Conservation (phyloP, 1,284 basidiomycete genomes). For the Neolentinus lepideus region DNA sequence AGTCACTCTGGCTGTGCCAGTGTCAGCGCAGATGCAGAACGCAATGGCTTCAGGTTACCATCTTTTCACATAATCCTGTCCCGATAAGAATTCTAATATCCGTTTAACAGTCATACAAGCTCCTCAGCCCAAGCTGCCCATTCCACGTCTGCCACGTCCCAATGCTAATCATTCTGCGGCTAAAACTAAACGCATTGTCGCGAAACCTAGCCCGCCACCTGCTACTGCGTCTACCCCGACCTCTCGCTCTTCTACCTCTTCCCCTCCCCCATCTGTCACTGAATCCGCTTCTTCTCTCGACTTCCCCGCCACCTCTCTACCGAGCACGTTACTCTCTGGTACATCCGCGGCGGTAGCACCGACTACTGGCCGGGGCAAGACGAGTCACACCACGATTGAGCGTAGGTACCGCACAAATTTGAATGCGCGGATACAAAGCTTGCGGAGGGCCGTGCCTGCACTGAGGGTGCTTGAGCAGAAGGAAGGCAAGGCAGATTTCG, state of each 20-base stretch:
- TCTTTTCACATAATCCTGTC: constrained; percentile 9
- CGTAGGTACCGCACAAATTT: constrained; percentile 86
- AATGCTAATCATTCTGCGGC: constrained; percentile 8
- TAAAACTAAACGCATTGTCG: constrained; percentile 12
- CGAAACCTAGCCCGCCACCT: constrained; percentile 14
- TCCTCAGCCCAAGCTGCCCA: constrained; percentile 20
- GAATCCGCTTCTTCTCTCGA: constrained; percentile 24
- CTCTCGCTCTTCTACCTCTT: constrained; percentile 25
- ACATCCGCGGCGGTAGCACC: constrained; percentile 16
- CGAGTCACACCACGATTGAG: constrained; percentile 89
- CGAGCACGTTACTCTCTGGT: constrained; percentile 14
- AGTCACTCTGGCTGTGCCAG: constrained; percentile 52
- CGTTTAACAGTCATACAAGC: not conserved
- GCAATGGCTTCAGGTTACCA: constrained; percentile 2
- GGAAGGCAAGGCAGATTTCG: constrained; percentile 26
- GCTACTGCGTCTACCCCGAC: constrained; percentile 18
- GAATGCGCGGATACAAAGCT: constrained; percentile 80
- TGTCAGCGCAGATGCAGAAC: constrained; percentile 18
- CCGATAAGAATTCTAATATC: constrained; percentile 14
- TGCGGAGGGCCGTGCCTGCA: constrained; percentile 79
- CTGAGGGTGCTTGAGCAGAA: constrained; percentile 52
- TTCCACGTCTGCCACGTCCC: constrained; percentile 21
- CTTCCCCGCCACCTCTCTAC: constrained; percentile 15
- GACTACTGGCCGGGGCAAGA: constrained; percentile 36
- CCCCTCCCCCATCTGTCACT: constrained; percentile 25